Base-by-base conservation (phyloP, 768 basidiomycete species). In the Plicaturopsis crispa region DNA sequence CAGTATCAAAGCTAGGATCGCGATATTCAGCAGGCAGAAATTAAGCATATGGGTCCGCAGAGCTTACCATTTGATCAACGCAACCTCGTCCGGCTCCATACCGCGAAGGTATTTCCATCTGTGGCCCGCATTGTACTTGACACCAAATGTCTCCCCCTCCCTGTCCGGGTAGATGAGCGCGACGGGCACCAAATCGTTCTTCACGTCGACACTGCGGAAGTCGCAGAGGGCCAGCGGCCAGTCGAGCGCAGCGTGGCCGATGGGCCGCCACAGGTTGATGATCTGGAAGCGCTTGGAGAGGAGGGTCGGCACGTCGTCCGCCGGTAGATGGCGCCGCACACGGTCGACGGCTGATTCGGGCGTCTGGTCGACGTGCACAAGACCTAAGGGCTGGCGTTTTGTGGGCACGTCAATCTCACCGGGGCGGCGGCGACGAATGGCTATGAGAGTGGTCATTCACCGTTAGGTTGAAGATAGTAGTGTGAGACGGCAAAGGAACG, bases 211-310 rank as follows among this genome's bases (percentile, higher is more conserved):
- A 32, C 53, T 56, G 14, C 67, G 44, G 45, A 57, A 70, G 44
- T 72, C 67, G 36, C 63, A 64, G 5, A 68, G 41, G 2, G 60
- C 60, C 4, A 71, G 56, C 1, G 69, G 69, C 45, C 48, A 57
- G 44, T 69, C 65, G 8, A 50, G 39, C 1, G 63, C 68, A 1
- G 60, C 51, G 40, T 65, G 46, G 5, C 44, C 38, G 33, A 72
- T 67, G 3, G 69, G 69, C 11, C 68, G 52, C 69, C 69, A 70
- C 36, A 71, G 52, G 42, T 71, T 71, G 45, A 72, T 61, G 20
- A 72, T 66, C 32, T 69, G 67, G 50, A 66, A 68, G 6, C 68
- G 60, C n/a, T 55, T 46, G 37, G 58, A 48, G 28, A 67, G 51
- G 17, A 67, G 56, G 32, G 11, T 38, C 26, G 57, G 57, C 4